These are phyloP conservation scores for Pelargonium citronellum DNA, from an alignment of 441 rosid species.

Conservation along the genomic window DNA sequence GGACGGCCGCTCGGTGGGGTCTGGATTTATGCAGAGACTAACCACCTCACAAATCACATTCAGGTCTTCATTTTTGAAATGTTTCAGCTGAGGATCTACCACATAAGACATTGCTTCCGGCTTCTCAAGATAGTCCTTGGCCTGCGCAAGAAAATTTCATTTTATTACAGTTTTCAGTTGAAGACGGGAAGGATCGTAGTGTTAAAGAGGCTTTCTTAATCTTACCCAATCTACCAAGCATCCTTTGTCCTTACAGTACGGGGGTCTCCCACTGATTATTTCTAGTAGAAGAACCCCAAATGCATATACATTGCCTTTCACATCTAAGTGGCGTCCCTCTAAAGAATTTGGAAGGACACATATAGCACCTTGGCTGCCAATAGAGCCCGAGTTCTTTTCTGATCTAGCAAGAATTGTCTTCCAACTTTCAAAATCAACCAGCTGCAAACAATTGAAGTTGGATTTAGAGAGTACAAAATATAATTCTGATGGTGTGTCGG, in stretches of 20 bases:
- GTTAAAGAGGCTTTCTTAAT: not conserved
- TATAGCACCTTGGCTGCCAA: slow-evolving; percentile 65
- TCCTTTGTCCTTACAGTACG: slow-evolving; percentile 82
- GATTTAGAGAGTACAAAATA: not conserved
- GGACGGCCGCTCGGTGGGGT: slow-evolving; percentile 48
- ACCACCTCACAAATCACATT: slow-evolving; percentile 69
- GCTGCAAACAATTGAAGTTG: slow-evolving; percentile 42
- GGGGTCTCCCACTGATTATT: slow-evolving; percentile 85
- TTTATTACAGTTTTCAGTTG: not conserved
- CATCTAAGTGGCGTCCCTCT: slow-evolving; percentile 71
- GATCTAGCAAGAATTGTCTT: slow-evolving; percentile 85
- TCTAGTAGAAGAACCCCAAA: slow-evolving; percentile 81
- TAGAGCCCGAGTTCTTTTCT: slow-evolving; percentile 69
- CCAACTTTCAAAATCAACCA: slow-evolving; percentile 97
- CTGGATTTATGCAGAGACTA: slow-evolving; percentile 54
- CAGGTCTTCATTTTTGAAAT: slow-evolving; percentile 70
- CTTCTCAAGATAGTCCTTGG: slow-evolving; percentile 68
- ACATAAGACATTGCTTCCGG: slow-evolving; percentile 77
- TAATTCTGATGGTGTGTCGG: not conserved
- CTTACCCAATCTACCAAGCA: slow-evolving; percentile 85
- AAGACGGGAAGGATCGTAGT: not conserved
- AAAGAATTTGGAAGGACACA: slow-evolving; percentile 69
- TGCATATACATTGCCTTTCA: slow-evolving; percentile 73
- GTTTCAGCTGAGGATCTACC: slow-evolving; percentile 87
- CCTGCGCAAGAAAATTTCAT: slow-evolving; percentile 40